A percentile compares a stretch with the other conserved stretches of the same genome.
Conservation (phyloP, 2,329 filamentous ascomycete genomes). For the Coniochaeta sp. region DNA sequence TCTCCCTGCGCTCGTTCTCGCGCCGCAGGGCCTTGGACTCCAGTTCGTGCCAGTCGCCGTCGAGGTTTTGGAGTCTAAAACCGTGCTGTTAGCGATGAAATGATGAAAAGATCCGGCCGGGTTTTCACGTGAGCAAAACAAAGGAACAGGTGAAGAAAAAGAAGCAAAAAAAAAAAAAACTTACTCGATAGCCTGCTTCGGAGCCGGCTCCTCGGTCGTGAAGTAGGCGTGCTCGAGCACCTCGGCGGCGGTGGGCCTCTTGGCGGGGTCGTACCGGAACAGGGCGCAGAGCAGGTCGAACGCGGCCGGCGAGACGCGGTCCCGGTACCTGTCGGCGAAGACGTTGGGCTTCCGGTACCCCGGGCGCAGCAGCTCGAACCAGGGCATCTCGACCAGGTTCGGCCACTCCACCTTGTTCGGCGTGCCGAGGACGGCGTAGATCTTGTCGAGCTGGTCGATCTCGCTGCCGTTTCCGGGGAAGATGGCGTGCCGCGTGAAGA, state of each 20-base stretch:
- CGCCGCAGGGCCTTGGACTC: conserved; percentile 92
- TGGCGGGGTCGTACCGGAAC: conserved; percentile 82
- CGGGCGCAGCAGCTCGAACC: conserved; percentile 88
- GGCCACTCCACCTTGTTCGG: conserved; percentile 84
- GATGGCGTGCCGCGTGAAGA: conserved; percentile 88
- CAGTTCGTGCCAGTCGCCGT: conserved; percentile 98
- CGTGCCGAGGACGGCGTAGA: conserved; percentile 88
- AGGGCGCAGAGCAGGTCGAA: conserved; percentile 78
- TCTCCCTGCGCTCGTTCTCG: conserved; percentile 67
- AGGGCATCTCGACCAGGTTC: conserved; percentile 84
- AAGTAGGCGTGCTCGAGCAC: conserved; percentile 89
- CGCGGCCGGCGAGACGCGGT: conserved; percentile 69
- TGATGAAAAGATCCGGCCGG: too few species aligned
- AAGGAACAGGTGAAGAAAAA: too few species aligned
- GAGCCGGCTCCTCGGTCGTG: conserved; percentile 66
- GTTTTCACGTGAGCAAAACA: too few species aligned
- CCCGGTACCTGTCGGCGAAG: conserved; percentile 78
- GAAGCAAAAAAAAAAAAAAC: too few species aligned
- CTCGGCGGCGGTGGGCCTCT: conserved; percentile 75
- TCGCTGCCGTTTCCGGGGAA: conserved; percentile 96
- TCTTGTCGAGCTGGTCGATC: conserved; percentile 90
- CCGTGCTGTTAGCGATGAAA: too few species aligned
- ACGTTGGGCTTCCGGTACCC: conserved; percentile 63
- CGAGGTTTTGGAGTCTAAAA: conserved; percentile 63
- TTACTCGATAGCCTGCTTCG: conserved; percentile 75